Conservation (phyloP, 495 filamentous ascomycete species). For the Lepraria neglecta region DNA sequence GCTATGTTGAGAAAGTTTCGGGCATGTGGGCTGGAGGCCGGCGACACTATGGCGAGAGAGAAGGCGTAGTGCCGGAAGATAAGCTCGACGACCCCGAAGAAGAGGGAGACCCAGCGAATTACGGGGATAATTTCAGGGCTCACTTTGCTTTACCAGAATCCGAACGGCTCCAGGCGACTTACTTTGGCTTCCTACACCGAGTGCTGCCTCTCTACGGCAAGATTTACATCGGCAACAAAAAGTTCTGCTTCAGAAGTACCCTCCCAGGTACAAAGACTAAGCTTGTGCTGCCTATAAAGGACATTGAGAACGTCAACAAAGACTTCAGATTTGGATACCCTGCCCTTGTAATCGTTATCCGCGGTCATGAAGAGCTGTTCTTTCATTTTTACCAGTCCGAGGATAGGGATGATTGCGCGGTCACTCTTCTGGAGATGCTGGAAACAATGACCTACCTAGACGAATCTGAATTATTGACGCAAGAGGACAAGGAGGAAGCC, state of each 20-base stretch:
- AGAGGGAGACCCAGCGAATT: slow-evolving; percentile 54
- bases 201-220: slow-evolving; percentile 94
- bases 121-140: slow-evolving; percentile 71
- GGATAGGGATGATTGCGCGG: slow-evolving; percentile 77
- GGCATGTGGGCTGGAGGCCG: slow-evolving; percentile 94
- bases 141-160: slow-evolving; percentile 83
- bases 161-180: slow-evolving; percentile 84
- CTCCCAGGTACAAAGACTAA: slow-evolving; percentile 88
- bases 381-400: slow-evolving; percentile 82
- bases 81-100: slow-evolving; percentile 58
- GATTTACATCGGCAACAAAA: slow-evolving; percentile 86
- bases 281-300: slow-evolving; percentile 82
- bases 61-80: slow-evolving; percentile 59
- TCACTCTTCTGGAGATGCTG: slow-evolving; percentile 69
- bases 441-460: slow-evolving; percentile 66
- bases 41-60: slow-evolving; percentile 76
- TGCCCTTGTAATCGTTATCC: slow-evolving; percentile 83
- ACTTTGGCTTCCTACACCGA: slow-evolving; percentile 80
- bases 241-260: slow-evolving; percentile 89
- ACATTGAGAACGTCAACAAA: slow-evolving; percentile 89
- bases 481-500: slow-evolving; percentile 62
- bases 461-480: slow-evolving; percentile 62
- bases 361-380: slow-evolving; percentile 92
- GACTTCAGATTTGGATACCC: slow-evolving; percentile 91
- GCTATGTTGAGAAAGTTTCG: slow-evolving; percentile 93